Base-by-base conservation (phyloP, 2,329 filamentous ascomycete species). In the Aspergillus hortae region DNA sequence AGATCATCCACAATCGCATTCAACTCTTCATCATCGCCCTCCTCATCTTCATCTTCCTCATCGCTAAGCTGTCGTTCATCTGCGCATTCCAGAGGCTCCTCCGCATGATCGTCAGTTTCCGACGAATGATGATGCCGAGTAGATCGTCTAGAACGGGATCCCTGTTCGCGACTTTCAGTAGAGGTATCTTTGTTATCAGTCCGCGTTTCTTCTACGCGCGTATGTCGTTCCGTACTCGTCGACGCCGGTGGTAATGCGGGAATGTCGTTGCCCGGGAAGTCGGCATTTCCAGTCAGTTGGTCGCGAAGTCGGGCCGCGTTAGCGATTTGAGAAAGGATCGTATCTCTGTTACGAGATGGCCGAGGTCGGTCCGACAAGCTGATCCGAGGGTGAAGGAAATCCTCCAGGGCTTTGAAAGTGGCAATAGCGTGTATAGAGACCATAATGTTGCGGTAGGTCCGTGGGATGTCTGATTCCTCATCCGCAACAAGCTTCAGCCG, bases 371-470 rank as follows among this genome's bases (percentile, higher is more conserved):
- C 91, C 3, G 88, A 85, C 12, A 94, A 70, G 62, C 80, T 90
- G 53, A 99, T 95, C 55, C 92, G 84, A 6, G 94, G 94, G 35
- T 94, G 86, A 41, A 99, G 79, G 69, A 97, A 99, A 67, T 99
- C 94, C 66, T 97, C 94, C 21, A 99, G 76, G 0, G 92, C 89
- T 70, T 96, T 97, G 77, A 99, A 97, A 0, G 92, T 97, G 2
- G 94, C 92, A 64, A 99, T 97, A 14, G 94, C 94, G 69, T 99
- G 94, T 52, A 99, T 99, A 0, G 91, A 95, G 1, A 99, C 94
- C 88, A 96, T 96, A 57, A 99, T 95, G 60, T 92, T 96, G 19
- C 89, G 84, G 67, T 95, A 97, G 0, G 87, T 80, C 33, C 86
- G 82, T 15, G 94, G 94, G 54, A 99, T 94, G 45, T 94, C 89